phyloP scores from a whole-genome alignment of 768 basidiomycete genomes.

The Cantharellus anzutake region DNA sequence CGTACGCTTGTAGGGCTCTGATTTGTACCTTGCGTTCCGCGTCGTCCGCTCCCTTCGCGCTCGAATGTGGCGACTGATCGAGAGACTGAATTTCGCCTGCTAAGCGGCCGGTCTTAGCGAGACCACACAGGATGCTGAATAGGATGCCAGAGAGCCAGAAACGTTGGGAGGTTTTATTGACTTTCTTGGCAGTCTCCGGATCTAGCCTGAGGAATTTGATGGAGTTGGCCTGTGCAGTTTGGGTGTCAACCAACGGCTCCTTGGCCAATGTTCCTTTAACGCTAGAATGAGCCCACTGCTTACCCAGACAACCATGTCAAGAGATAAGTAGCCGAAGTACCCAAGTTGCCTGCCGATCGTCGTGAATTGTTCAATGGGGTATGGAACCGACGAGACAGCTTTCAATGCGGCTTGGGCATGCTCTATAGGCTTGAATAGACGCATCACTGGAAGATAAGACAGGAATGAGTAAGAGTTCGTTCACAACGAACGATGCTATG shows the following conservation, averaged over 20 bases:
- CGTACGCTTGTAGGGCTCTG: conserved; percentile 28
- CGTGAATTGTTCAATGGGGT: conserved; percentile 51
- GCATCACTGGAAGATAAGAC: conserved; percentile 40
- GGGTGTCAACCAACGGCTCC: not conserved
- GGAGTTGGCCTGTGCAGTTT: conserved; percentile 33
- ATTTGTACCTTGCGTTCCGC: conserved; percentile 46
- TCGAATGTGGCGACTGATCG: not conserved
- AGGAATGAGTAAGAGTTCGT: not conserved
- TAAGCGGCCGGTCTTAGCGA: conserved; percentile 36
- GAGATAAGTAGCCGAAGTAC: conserved; percentile 73
- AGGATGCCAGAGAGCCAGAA: conserved; percentile 82
- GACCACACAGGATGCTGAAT: conserved; percentile 52
- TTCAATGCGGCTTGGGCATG: conserved; percentile 81
- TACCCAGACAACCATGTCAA: conserved; percentile 80
- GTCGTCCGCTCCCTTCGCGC: conserved; percentile 15
- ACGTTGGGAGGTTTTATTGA: conserved; percentile 49
- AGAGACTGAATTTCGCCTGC: conserved; percentile 8
- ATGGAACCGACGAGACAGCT: conserved; percentile 29
- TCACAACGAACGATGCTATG: not conserved
- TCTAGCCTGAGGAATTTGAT: conserved; percentile 43
- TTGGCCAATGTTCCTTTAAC: not conserved
- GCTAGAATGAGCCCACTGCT: conserved; percentile 11
- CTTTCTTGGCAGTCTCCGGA: conserved; percentile 38
- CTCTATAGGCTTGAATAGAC: conserved; percentile 85
- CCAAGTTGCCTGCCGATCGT: conserved; percentile 67